A percentile compares a stretch with the other conserved stretches of the same genome.
Evolutionary conservation across 106 monocot species (phyloP).

Genomic region (Narthecium ossifragum): DNA sequence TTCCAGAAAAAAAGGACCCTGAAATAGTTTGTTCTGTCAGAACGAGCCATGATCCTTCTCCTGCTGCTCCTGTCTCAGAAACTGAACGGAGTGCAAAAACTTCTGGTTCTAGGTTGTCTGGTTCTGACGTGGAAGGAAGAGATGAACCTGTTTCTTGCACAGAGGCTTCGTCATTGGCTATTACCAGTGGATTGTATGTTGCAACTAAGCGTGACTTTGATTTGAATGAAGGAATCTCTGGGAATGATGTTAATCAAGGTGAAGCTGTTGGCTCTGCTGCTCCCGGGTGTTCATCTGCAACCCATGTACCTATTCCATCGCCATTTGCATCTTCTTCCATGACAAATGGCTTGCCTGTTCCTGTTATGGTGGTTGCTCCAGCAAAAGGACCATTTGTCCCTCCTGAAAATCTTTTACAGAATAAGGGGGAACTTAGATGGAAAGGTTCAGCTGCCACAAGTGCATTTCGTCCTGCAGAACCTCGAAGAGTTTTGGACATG

Average conservation of each 20-base stretch:
- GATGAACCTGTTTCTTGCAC: conserved; percentile 19
- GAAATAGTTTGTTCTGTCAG: neutral
- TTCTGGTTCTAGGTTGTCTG: conserved; percentile 7
- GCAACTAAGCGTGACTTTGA: conserved; percentile 46
- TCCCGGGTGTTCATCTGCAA: conserved; percentile 15
- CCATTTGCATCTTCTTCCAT: conserved; percentile 16
- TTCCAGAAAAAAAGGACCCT: conserved; percentile 9
- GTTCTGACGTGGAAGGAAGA: conserved; percentile 4
- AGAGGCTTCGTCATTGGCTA: conserved; percentile 6
- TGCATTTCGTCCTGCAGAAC: conserved; percentile 81
- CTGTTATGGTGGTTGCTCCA: conserved; percentile 61
- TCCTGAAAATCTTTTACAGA: conserved; percentile 49
- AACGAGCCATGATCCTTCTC: neutral
- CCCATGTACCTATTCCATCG: conserved; percentile 17
- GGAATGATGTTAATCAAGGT: conserved; percentile 33
- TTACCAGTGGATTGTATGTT: conserved; percentile 3
- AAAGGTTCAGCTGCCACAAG: conserved; percentile 80
- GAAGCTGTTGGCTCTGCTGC: conserved; percentile 16
- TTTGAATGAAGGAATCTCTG: conserved; percentile 59
- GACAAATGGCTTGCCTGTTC: conserved; percentile 15
- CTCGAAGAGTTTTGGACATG: conserved; percentile 54
- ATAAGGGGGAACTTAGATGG: conserved; percentile 55
- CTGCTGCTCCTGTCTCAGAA: neutral
- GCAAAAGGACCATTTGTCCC: conserved; percentile 71
- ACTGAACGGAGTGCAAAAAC: conserved; percentile 5